Percentiles rank a stretch among this genome's conserved stretches.
Conservation (phyloP, 2,329 filamentous ascomycete species). For the Fusarium sarcochroum region DNA sequence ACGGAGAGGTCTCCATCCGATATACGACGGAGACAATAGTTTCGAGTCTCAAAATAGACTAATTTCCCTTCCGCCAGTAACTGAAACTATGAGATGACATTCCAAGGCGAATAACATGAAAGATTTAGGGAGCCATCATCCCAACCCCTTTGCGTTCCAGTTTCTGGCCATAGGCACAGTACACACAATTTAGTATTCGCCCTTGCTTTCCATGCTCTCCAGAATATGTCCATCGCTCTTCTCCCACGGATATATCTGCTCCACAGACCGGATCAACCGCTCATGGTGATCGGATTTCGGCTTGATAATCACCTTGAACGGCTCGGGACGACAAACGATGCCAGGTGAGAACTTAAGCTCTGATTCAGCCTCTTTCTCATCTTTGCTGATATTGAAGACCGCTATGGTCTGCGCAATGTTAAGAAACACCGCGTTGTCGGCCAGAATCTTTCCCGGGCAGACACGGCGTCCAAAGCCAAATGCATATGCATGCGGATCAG, state of each 20-base stretch:
- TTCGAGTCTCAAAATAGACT: not conserved
- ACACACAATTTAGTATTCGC: not conserved
- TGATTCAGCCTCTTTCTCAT: not conserved
- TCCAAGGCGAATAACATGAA: no score
- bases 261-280: conserved; percentile 27
- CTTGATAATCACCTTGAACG: conserved; percentile 28
- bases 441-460: conserved; percentile 52
- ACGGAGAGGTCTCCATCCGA: conserved; percentile 7
- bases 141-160: no score
- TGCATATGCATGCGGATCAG: conserved; percentile 47
- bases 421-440: conserved; percentile 50
- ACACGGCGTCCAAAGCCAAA: conserved; percentile 55
- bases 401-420: conserved; percentile 59
- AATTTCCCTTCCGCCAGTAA: no score
- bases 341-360: conserved; percentile 30
- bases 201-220: conserved; percentile 8
- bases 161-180: no score
- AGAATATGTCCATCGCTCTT: conserved; percentile 26
- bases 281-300: conserved; percentile 31
- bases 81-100: no score
- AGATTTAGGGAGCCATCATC: no score
- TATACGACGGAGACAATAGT: not conserved
- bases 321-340: conserved; percentile 31
- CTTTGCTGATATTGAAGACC: conserved; percentile 57
- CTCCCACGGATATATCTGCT: conserved; percentile 36